Evolutionary conservation across 2,329 filamentous ascomycete species (phyloP).

Genomic region (Colletotrichum viniferum): DNA sequence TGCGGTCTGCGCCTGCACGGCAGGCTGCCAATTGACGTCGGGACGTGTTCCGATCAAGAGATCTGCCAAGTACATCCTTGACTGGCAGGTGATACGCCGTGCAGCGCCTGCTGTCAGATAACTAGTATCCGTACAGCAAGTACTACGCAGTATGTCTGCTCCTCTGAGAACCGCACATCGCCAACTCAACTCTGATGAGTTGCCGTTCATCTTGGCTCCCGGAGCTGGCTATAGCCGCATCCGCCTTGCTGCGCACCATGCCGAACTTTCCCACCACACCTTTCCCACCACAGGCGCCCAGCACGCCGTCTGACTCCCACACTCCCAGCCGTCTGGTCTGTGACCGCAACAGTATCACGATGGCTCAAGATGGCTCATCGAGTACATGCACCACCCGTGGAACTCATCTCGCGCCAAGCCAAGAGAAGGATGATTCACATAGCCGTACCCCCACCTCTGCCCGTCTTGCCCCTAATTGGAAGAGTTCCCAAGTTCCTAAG

Average conservation of each 20-base stretch:
- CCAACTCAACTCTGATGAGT: background rate
- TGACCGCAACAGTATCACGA: background rate
- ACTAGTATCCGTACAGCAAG: background rate
- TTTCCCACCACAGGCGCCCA: background rate
- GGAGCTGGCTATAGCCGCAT: background rate
- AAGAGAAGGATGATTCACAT: constrained; percentile 7
- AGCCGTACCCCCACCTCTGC: constrained; percentile 5
- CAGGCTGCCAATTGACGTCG: background rate
- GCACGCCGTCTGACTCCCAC: background rate
- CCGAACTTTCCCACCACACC: background rate
- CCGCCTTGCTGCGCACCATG: background rate
- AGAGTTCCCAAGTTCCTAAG: background rate
- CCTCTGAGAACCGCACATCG: background rate
- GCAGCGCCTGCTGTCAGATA: background rate
- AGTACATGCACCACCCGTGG: background rate
- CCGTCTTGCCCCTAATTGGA: background rate
- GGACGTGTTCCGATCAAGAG: background rate
- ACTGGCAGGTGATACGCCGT: background rate
- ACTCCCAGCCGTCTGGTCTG: background rate
- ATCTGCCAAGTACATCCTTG: background rate
- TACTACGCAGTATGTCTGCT: background rate
- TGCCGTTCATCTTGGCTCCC: background rate
- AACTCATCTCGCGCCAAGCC: background rate
- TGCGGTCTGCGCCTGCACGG: background rate
- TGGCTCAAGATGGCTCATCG: constrained; percentile 4